phyloP scores from a whole-genome alignment of 257 asterid species.

The Phtheirospermum japonicum region DNA sequence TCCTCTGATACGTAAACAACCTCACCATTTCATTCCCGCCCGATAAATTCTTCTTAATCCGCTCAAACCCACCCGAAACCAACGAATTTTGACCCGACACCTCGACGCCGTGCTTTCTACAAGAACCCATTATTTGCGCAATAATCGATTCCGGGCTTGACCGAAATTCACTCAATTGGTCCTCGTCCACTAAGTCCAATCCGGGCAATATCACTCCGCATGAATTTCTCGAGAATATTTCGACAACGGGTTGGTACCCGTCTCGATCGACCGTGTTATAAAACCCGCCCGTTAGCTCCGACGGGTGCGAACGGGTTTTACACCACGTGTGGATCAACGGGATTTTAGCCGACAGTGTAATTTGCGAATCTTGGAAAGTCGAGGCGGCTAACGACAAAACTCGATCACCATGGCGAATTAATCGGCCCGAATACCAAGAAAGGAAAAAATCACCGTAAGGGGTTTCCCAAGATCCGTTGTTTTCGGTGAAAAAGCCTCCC shows the following conservation, averaged over 20 bases:
- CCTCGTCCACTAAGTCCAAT: slow-evolving; percentile 54
- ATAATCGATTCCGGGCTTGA: slow-evolving; percentile 62
- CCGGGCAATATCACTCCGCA: slow-evolving; percentile 64
- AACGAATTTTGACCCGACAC: slow-evolving; percentile 54
- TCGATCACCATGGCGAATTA: slow-evolving; percentile 61
- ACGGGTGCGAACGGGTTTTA: slow-evolving; percentile 68
- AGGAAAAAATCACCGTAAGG: slow-evolving; percentile 83
- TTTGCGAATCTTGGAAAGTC: slow-evolving; percentile 42
- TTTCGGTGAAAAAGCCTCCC: slow-evolving; percentile 59
- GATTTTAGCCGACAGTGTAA: slow-evolving; percentile 56
- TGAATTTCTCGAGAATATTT: slow-evolving; percentile 51
- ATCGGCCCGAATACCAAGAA: slow-evolving; percentile 69
- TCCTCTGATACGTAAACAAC: slow-evolving; percentile 70
- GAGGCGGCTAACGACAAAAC: slow-evolving; percentile 62
- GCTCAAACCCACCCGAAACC: slow-evolving; percentile 50
- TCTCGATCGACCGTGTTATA: slow-evolving; percentile 63
- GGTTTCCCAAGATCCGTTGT: slow-evolving; percentile 77
- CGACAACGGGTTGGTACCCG: slow-evolving; percentile 54
- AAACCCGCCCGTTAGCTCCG: slow-evolving; percentile 67
- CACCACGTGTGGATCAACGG: slow-evolving; percentile 56
- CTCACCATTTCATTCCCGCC: slow-evolving; percentile 41
- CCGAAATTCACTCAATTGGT: slow-evolving; percentile 35
- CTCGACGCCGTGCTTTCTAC: slow-evolving; percentile 41
- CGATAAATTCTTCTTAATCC: slow-evolving; percentile 47
- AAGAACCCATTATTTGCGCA: slow-evolving; percentile 44